Evolutionary conservation across 176 grass and related monocot species (phyloP).

Genomic region (Zoysia pacifica): DNA sequence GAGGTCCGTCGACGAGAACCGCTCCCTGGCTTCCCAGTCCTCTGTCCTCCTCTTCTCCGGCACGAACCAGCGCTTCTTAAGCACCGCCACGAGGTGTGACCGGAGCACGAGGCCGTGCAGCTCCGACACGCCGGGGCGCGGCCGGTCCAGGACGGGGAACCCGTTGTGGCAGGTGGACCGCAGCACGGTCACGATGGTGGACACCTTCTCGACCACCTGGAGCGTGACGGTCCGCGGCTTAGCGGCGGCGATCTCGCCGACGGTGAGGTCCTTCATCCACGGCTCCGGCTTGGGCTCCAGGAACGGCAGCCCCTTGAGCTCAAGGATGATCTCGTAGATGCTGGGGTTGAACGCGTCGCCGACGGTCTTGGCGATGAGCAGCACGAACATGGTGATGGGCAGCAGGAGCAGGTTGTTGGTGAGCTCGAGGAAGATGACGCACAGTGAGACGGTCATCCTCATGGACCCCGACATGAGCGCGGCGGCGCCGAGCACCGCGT

Average conservation of each 20-base stretch:
- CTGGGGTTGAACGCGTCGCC: constrained; percentile 86
- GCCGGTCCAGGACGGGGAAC: constrained; percentile 74
- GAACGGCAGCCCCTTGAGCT: constrained; percentile 89
- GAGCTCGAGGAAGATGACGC: constrained; percentile 96
- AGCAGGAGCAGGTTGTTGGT: constrained; percentile 90
- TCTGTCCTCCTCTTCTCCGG: constrained; percentile 63
- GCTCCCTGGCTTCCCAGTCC: constrained; percentile 75
- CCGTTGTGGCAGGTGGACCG: constrained; percentile 69
- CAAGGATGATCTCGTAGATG: constrained; percentile 99
- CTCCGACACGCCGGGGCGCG: constrained; percentile 45
- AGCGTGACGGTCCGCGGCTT: constrained; percentile 62
- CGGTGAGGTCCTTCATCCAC: constrained; percentile 91
- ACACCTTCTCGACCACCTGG: constrained; percentile 68
- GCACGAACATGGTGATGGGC: constrained; percentile 95
- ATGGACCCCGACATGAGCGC: constrained; percentile 92
- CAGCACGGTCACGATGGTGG: constrained; percentile 53
- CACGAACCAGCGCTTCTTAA: constrained; percentile 80
- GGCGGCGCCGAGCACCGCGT: constrained; percentile 83
- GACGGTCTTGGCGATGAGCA: constrained; percentile 88
- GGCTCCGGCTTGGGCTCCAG: constrained; percentile 77
- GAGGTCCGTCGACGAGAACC: constrained; percentile 70
- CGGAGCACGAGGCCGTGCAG: constrained; percentile 81
- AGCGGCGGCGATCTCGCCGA: constrained; percentile 66
- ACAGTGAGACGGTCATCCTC: constrained; percentile 96
- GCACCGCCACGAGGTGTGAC: constrained; percentile 64